Conservation (phyloP, 2,329 filamentous ascomycete genomes). For the Calonectria pteridis region DNA sequence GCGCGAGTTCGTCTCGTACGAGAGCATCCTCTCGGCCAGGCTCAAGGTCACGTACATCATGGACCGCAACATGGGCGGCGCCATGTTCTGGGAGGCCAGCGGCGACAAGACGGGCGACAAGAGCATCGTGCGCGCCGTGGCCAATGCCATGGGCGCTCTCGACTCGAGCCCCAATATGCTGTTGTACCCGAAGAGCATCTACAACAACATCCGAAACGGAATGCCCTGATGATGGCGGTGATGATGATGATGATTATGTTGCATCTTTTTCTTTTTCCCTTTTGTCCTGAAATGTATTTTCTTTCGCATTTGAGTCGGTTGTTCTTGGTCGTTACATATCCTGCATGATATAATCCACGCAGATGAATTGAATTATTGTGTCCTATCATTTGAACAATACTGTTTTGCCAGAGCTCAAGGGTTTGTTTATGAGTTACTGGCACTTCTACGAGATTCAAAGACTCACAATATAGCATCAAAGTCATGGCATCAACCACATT, state of each 20-base stretch:
- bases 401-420: not conserved
- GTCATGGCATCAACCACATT: not conserved
- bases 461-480: not conserved
- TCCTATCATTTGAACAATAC: not conserved
- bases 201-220: constrained; percentile 66
- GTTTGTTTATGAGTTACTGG: too few relatives aligned
- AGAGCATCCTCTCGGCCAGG: constrained; percentile 68
- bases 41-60: constrained; percentile 75
- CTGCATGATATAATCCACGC: not conserved
- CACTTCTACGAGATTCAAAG: not conserved
- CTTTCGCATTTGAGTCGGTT: not conserved
- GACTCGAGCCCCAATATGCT: constrained; percentile 66
- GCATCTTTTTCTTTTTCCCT: constrained; percentile 2
- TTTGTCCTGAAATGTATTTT: not conserved
- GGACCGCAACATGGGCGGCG: constrained; percentile 74
- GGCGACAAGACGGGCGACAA: constrained; percentile 66
- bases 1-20: constrained; percentile 77
- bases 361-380: not conserved
- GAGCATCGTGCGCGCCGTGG: constrained; percentile 71
- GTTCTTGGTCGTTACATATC: constrained; percentile 7
- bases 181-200: constrained; percentile 67
- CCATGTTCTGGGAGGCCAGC: constrained; percentile 88
- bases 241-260: not conserved
- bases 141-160: constrained; percentile 59
- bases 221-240: constrained; percentile 39